Base-by-base conservation (phyloP, 1,284 basidiomycete genomes). In the Cryptococcus maquisensis region DNA sequence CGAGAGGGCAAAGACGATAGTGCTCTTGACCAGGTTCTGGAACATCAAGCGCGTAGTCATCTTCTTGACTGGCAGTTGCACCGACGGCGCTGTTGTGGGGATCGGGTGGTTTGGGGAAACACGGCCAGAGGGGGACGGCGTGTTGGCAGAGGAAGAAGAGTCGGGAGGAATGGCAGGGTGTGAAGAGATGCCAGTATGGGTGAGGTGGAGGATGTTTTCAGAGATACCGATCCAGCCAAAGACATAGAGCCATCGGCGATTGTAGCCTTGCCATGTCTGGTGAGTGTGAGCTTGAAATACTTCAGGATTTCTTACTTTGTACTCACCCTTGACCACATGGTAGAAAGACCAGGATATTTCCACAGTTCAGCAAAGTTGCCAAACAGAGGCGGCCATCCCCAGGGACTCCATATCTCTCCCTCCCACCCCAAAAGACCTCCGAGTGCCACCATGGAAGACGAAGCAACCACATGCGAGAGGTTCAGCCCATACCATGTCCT, bases 231-330 rank as follows among this genome's bases (percentile, higher is more conserved):
- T 59, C 71, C 71, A 73, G 13, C 63, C 71, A 43, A 67, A 63
- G 38, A 64, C 47, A 44, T 66, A 65, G 2, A 72, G 59, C 59
- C 65, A 65, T 28, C 67, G 57, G 26, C 71, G 62, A 44, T 63
- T 66, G 55, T 66, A 70, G 41, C 68, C 66, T 26, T 72, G 66
- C 73, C 73, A 73, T 10, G 65, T 66, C 71, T 73, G 53, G n/a
- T 1, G 26, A 20, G 36, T 38, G 36, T 49, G 41, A 51, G 38
- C 35, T 2, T 15, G 26, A n/a, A n/a, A n/a, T n/a, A n/a, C n/a
- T 21, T 9, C 15, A 15, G 6, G 3, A 15, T 45, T 23, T 10
- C n/a, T 23, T 38, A 40, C 26, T 10, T 4, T 24, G 3, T n/a
- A 59, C 69, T 58, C 51, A 72, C 72, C 52, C 55, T 67, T 5